These are phyloP conservation scores for Malassezia equina DNA, from an alignment of 1,284 basidiomycete genomes.

Conservation along the genomic window DNA sequence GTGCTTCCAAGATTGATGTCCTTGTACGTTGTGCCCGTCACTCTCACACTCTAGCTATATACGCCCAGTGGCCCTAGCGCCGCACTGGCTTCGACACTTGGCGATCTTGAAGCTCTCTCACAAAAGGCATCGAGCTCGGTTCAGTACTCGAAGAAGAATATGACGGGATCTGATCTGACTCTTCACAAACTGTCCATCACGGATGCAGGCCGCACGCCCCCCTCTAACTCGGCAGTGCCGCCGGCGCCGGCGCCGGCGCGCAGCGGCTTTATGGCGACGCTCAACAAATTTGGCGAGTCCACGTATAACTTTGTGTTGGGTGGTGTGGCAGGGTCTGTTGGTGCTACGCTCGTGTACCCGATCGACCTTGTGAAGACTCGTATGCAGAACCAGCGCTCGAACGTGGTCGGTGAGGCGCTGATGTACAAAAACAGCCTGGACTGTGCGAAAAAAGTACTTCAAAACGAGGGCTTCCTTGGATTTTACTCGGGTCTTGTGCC, in stretches of 20 bases:
- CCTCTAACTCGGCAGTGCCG: not conserved
- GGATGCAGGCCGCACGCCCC: slow-evolving; percentile 2
- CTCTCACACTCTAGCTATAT: slow-evolving; percentile 4
- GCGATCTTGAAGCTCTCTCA: not conserved
- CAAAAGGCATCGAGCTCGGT: not conserved
- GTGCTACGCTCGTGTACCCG: slow-evolving; percentile 84
- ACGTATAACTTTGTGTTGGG: slow-evolving; percentile 78
- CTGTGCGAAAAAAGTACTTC: slow-evolving; percentile 84
- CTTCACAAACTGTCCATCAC: slow-evolving; percentile 6
- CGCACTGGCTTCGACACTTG: not conserved
- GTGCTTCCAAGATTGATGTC: slow-evolving; percentile 1
- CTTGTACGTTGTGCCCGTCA: not conserved
- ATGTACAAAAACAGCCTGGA: slow-evolving; percentile 54
- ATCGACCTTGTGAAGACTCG: slow-evolving; percentile 78
- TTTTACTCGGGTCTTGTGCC: slow-evolving; percentile 95
- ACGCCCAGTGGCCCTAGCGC: not conserved
- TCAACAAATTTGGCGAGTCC: slow-evolving; percentile 40
- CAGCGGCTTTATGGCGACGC: slow-evolving; percentile 3
- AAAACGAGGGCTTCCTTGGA: slow-evolving; percentile 80
- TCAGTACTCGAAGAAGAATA: not conserved
- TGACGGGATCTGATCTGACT: not conserved
- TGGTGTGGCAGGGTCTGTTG: slow-evolving; percentile 78
- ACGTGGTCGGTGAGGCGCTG: slow-evolving; percentile 42
- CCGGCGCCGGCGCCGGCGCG: slow-evolving; percentile 2
- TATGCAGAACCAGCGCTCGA: slow-evolving; percentile 76